Percentiles rank a stretch among this genome's conserved stretches.
Conservation (phyloP, 208 protist species). For the Trichomonas vaginalis region DNA sequence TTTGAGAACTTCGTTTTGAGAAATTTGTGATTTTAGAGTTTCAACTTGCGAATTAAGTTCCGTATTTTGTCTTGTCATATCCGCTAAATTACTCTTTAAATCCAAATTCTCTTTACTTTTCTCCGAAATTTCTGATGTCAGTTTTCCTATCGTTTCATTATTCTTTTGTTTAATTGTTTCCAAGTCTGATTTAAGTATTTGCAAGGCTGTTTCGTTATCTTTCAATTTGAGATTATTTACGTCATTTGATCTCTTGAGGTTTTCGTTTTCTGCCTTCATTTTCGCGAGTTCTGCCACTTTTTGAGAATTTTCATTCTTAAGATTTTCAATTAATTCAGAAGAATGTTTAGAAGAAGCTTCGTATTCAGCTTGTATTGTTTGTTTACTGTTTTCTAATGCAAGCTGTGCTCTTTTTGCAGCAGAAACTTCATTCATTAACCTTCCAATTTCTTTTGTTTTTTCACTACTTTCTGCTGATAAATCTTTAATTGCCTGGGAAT, state of each 20-base stretch:
- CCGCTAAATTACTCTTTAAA: not conserved
- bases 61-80: not conserved
- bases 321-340: not conserved
- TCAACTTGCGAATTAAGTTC: not conserved
- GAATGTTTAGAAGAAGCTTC: not conserved
- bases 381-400: not conserved
- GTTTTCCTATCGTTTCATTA: not conserved
- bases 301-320: not conserved
- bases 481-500: not conserved
- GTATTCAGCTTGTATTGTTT: not conserved
- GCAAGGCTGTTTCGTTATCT: not conserved
- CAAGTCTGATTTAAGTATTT: not conserved
- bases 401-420: not conserved
- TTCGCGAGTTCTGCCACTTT: not conserved
- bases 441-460: not conserved
- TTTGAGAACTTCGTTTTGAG: not conserved
- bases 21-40: not conserved
- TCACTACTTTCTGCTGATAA: not conserved
- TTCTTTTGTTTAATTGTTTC: not conserved
- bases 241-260: not conserved
- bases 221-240: not conserved
- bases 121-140: not conserved
- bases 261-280: not conserved
- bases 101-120: not conserved
- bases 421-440: not conserved